phyloP scores from a whole-genome alignment of 129 eudicot species.

The Artemisia tridentata region DNA sequence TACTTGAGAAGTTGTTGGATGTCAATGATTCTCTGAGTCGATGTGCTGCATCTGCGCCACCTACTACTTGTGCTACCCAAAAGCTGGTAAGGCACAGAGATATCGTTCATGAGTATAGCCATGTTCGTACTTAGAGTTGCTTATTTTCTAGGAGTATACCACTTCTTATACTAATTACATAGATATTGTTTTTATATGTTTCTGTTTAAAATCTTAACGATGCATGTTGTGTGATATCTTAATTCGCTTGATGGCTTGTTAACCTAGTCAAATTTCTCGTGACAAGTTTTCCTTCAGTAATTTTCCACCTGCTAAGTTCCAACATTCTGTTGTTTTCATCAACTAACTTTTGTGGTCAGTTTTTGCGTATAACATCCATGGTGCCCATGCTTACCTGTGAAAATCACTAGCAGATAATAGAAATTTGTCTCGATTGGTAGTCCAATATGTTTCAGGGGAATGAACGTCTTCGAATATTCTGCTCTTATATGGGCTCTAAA shows the following conservation, averaged over 20 bases:
- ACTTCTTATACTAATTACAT: constrained; percentile 9
- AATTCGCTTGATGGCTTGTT: constrained; percentile 2
- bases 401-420: not conserved
- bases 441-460: constrained; percentile 8
- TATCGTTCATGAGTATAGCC: constrained; percentile 94
- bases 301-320: not conserved
- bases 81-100: constrained; percentile 97
- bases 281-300: not conserved
- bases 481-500: not conserved
- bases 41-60: constrained; percentile 96
- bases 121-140: constrained; percentile 49
- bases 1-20: constrained; percentile 88
- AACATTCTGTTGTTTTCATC: constrained; percentile 5
- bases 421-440: not conserved
- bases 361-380: constrained; percentile 17
- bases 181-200: not conserved
- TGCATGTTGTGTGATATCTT: constrained; percentile 10
- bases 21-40: constrained; percentile 97
- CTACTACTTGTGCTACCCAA: constrained; percentile 89
- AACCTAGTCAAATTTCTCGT: not conserved
- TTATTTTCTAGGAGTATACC: not conserved
- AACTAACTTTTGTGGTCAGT: not conserved
- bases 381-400: not conserved
- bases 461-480: not conserved
- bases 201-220: not conserved